phyloP scores from a whole-genome alignment of 2,329 filamentous ascomycete genomes.

The Colletotrichum limetticola region DNA sequence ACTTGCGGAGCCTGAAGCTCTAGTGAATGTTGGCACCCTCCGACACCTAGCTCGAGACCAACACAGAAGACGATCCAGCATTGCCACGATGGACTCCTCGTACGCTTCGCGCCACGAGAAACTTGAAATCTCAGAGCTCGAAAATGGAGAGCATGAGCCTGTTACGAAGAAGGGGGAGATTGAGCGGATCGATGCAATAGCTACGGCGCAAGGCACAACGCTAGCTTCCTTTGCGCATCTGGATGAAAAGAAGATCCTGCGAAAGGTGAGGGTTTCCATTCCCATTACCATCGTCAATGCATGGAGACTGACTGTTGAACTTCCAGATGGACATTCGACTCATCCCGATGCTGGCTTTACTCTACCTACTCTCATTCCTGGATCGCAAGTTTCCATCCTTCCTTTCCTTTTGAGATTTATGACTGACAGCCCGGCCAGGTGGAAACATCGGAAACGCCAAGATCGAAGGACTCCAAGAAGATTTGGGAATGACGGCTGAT shows the following conservation, averaged over 20 bases:
- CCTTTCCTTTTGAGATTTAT: no score
- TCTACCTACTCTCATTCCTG: conserved; percentile 77
- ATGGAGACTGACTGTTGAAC: not conserved
- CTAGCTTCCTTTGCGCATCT: conserved; percentile 47
- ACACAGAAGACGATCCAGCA: not conserved
- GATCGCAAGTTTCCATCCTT: conserved; percentile 56
- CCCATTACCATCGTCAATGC: conserved; percentile 20
- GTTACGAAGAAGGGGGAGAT: conserved; percentile 11
- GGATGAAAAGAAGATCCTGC: conserved; percentile 67
- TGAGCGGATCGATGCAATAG: conserved; percentile 5
- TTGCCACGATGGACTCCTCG: not conserved
- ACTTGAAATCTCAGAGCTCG: conserved; percentile 20
- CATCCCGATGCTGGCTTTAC: conserved; percentile 71
- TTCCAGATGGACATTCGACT: conserved; percentile 61
- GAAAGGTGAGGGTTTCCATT: conserved; percentile 54
- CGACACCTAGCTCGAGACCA: not conserved
- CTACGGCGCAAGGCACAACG: conserved; percentile 10
- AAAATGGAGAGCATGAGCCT: conserved; percentile 6
- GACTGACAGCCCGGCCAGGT: conserved; percentile 42
- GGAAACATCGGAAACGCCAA: conserved; percentile 76
- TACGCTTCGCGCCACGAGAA: conserved; percentile 14
- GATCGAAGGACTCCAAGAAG: conserved; percentile 66
- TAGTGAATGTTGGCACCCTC: not conserved
- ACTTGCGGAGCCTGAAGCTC: no score
- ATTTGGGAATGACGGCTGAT: conserved; percentile 66